These are phyloP conservation scores for Thielaviopsis euricoi DNA, from an alignment of 2,329 filamentous ascomycete genomes.

Conservation along the genomic window DNA sequence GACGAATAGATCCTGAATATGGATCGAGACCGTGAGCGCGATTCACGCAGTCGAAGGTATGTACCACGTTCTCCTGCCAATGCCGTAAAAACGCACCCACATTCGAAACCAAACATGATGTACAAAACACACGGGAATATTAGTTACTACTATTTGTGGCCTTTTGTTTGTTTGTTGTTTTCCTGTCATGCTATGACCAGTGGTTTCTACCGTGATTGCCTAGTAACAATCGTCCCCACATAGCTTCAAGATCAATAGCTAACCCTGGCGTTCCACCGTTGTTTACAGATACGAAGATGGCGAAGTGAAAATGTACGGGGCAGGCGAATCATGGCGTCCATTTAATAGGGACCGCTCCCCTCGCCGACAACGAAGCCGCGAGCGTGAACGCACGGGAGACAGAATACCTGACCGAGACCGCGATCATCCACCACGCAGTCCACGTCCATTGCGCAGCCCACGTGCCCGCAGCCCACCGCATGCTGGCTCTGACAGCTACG, in stretches of 20 bases:
- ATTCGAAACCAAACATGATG: background rate
- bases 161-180: background rate
- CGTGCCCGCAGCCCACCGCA: conserved; percentile 23
- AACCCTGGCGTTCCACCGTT: background rate
- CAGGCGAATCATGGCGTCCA: conserved; percentile 44
- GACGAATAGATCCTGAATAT: background rate
- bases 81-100: background rate
- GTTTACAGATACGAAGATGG: conserved; percentile 39
- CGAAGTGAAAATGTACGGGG: conserved; percentile 44
- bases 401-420: conserved; percentile 13
- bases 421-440: conserved; percentile 22
- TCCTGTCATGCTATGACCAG: background rate
- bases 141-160: background rate
- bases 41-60: conserved; percentile 21
- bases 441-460: conserved; percentile 15
- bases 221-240: background rate
- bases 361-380: conserved; percentile 19
- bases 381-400: conserved; percentile 1
- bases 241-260: background rate
- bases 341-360: conserved; percentile 33
- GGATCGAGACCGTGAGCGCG: conserved; percentile 17
- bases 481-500: conserved; percentile 28
- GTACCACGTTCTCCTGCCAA: conserved; percentile 5
- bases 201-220: background rate
- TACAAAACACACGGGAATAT: background rate